Percentiles rank a stretch among this genome's conserved stretches.
phyloP scores from a whole-genome alignment of 768 basidiomycete genomes.

The Pleurotus citrinopileatus region DNA sequence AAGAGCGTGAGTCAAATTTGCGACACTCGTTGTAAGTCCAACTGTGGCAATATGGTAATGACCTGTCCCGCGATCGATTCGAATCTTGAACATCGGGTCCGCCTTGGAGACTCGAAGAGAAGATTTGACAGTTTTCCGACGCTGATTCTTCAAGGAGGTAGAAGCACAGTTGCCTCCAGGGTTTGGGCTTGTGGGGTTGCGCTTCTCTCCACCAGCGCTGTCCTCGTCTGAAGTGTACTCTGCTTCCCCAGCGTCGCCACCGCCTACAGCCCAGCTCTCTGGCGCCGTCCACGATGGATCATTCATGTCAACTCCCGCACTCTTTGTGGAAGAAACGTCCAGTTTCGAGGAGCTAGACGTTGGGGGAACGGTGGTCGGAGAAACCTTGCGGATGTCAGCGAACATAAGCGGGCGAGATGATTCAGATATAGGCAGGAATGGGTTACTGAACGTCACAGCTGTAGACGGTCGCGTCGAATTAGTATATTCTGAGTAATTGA shows the following conservation, averaged over 20 bases:
- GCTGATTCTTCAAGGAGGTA: slow-evolving; percentile 2
- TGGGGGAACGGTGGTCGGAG: slow-evolving; percentile 43
- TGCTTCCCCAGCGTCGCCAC: slow-evolving; percentile 34
- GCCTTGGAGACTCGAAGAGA: not conserved
- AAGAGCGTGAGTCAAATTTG: slow-evolving; percentile 59
- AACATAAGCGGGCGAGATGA: slow-evolving; percentile 18
- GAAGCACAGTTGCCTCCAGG: not conserved
- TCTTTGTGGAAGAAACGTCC: slow-evolving; percentile 2
- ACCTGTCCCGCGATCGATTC: slow-evolving; percentile 75
- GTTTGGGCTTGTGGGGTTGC: slow-evolving; percentile 10
- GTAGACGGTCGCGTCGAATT: slow-evolving; percentile 20
- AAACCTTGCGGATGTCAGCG: slow-evolving; percentile 39
- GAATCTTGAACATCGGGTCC: slow-evolving; percentile 48
- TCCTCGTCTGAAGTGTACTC: slow-evolving; percentile 44
- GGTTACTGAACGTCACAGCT: slow-evolving; percentile 37
- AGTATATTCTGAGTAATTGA: slow-evolving; percentile 29
- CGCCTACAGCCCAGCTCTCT: slow-evolving; percentile 74
- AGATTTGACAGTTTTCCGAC: slow-evolving; percentile 11
- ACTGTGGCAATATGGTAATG: slow-evolving; percentile 71
- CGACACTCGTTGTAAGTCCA: slow-evolving; percentile 62
- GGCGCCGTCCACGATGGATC: slow-evolving; percentile 62
- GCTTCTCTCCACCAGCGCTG: slow-evolving; percentile 14
- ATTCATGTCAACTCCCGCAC: slow-evolving; percentile 6
- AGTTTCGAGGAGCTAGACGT: slow-evolving; percentile 11
- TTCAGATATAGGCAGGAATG: slow-evolving; percentile 32